Percentiles rank a stretch among this genome's conserved stretches.
phyloP scores from a whole-genome alignment of 495 filamentous ascomycete genomes.

The Xylaria telfairii region DNA sequence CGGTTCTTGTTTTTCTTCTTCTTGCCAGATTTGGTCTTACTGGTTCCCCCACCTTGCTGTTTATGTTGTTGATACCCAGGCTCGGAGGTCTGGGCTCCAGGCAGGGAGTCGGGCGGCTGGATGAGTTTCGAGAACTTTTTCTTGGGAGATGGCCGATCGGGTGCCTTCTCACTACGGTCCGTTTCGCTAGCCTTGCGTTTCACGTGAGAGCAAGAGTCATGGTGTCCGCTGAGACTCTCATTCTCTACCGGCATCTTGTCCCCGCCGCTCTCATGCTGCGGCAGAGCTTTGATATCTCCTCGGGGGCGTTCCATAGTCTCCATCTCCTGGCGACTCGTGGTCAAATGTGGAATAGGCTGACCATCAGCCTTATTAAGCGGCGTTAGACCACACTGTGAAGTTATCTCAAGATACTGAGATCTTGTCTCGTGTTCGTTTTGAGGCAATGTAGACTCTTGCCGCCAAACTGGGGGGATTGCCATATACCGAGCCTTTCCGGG shows the following conservation, averaged over 20 bases:
- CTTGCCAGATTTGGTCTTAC: slow-evolving; percentile 3
- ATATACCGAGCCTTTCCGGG: slow-evolving; percentile 8
- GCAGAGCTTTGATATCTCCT: not conserved
- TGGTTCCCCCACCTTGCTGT: not conserved
- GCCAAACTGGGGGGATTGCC: slow-evolving; percentile 4
- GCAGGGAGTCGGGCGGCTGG: not conserved
- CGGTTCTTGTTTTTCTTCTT: slow-evolving; percentile 22
- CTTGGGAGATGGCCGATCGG: not conserved
- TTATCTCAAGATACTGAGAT: slow-evolving; percentile 4
- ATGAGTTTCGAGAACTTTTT: not conserved
- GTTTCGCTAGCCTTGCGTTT: slow-evolving; percentile 13
- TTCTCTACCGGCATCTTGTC: not conserved
- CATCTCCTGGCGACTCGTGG: not conserved
- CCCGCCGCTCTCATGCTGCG: not conserved
- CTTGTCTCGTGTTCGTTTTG: not conserved
- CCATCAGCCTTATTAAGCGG: not conserved
- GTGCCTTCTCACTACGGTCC: not conserved
- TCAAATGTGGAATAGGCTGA: not conserved
- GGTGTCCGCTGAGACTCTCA: not conserved
- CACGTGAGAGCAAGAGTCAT: not conserved
- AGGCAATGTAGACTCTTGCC: not conserved
- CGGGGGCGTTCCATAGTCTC: not conserved
- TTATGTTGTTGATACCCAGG: not conserved
- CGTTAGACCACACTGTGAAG: not conserved
- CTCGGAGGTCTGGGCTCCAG: not conserved